These are phyloP conservation scores for Oenanthe javanica DNA, from an alignment of 140 eudicot genomes.

Conservation along the genomic window DNA sequence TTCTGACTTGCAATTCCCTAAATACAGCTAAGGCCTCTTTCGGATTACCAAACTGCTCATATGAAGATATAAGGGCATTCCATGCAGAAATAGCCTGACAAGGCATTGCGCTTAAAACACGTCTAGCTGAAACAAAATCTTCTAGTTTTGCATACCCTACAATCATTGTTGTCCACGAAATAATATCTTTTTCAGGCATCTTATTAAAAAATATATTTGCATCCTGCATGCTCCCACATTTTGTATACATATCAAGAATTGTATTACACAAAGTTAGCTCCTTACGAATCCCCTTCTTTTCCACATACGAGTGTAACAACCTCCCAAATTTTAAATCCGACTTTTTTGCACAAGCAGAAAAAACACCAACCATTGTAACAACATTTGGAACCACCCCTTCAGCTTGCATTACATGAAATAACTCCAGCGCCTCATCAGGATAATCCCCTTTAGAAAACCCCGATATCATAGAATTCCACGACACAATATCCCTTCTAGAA, in stretches of 20 bases:
- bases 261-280: slow-evolving; percentile 44
- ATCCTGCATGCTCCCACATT: slow-evolving; percentile 53
- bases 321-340: slow-evolving; percentile 45
- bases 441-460: slow-evolving; percentile 42
- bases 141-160: slow-evolving; percentile 61
- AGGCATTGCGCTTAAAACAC: slow-evolving; percentile 46
- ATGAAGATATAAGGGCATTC: slow-evolving; percentile 78
- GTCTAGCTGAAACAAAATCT: slow-evolving; percentile 41
- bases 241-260: slow-evolving; percentile 67
- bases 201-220: slow-evolving; percentile 44
- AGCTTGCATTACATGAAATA: slow-evolving; percentile 41
- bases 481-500: slow-evolving; percentile 52
- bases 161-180: slow-evolving; percentile 70
- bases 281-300: slow-evolving; percentile 30
- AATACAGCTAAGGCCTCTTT: slow-evolving; percentile 68
- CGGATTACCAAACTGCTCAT: slow-evolving; percentile 56
- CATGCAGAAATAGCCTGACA: slow-evolving; percentile 56
- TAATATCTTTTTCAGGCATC: slow-evolving; percentile 51
- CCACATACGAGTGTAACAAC: slow-evolving; percentile 43
- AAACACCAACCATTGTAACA: slow-evolving; percentile 58
- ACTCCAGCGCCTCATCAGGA: slow-evolving; percentile 40
- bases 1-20: slow-evolving; percentile 42
- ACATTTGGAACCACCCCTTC: slow-evolving; percentile 41
- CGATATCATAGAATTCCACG: slow-evolving; percentile 72
- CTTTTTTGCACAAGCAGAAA: slow-evolving; percentile 54